Base-by-base conservation (phyloP, 306 rosid genomes). In the Canavalia gladiata region DNA sequence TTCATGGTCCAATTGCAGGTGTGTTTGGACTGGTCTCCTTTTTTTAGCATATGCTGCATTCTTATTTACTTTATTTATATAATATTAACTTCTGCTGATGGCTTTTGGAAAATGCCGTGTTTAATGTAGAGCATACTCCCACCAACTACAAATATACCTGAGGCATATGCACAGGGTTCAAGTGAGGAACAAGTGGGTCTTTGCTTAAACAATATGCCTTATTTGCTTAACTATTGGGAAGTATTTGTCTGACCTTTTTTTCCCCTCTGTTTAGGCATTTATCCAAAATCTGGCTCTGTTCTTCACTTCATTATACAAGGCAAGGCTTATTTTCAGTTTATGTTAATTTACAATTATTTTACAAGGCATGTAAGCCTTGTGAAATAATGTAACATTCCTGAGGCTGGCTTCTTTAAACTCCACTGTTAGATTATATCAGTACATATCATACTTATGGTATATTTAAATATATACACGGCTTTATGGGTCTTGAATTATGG, bases 1-100 rank as follows among this genome's bases (percentile, higher is more conserved):
- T 96, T 96, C 86, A 86, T 93, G 92, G 94, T 72, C 80, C 98
- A 92, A 85, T 87, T 95, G 84, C 98, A 93, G 99, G 99, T 96
- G 1, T 74, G 90, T 68, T 66, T 54, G 8, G 60, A 58, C 67
- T n/a, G 4, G n/a, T 52, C 28, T 74, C 11, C 29, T 29, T 54
- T 29, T 52, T 78, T 5, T 78, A 11, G 7, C 42, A 35, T 73
- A 35, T 13, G 50, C 50, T 78, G 34, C 46, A 34, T 34, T 67
- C 43, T n/a, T 47, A 9, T 62, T 49, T 60, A 12, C 42, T 79
- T 79, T 13, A 54, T 62, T 72, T 52, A 13, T 70, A 7, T 64
- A 50, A 31, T 8, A 18, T 31, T 74, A 60, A n/a, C 70, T 78
- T 55, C 6, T 33, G 35, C 60, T 50, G 47, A 77, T 82, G 80